Percentiles rank a stretch among this genome's conserved stretches.
These are phyloP conservation scores for Mycena filopes DNA, from an alignment of 768 basidiomycete genomes.

Conservation along the genomic window DNA sequence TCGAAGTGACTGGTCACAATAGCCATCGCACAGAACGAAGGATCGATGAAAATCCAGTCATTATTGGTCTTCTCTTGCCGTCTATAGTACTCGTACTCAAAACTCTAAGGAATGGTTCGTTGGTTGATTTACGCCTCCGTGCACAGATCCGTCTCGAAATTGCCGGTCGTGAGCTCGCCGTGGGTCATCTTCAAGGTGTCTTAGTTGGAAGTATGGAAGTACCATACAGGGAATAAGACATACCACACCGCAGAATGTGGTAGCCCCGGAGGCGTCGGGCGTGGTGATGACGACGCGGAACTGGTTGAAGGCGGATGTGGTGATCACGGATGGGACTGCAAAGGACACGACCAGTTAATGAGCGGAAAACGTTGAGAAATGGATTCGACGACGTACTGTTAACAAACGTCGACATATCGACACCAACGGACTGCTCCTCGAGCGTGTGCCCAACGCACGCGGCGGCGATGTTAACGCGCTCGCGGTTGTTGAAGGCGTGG, in stretches of 20 bases:
- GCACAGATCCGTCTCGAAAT: constrained; percentile 28
- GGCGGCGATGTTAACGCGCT: neutral
- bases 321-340: too few relatives aligned
- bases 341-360: too few relatives aligned
- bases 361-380: too few relatives aligned
- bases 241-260: constrained; percentile 5
- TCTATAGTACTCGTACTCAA: too few relatives aligned
- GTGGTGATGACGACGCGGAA: neutral
- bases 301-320: neutral
- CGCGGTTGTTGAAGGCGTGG: constrained; percentile 13
- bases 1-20: too few relatives aligned
- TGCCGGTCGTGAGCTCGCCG: constrained; percentile 24
- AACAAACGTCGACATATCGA: neutral
- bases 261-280: neutral
- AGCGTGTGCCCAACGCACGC: neutral
- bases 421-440: neutral
- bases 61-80: too few relatives aligned
- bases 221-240: constrained; percentile 5
- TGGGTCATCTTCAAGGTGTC: constrained; percentile 22
- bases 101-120: too few relatives aligned
- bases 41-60: too few relatives aligned
- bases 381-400: too few relatives aligned
- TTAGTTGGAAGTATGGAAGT: neutral
- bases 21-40: too few relatives aligned
- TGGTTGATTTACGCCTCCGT: neutral